Evolutionary conservation across 2,329 filamentous ascomycete genomes (phyloP).

Genomic region (Fusarium cyanostomum): DNA sequence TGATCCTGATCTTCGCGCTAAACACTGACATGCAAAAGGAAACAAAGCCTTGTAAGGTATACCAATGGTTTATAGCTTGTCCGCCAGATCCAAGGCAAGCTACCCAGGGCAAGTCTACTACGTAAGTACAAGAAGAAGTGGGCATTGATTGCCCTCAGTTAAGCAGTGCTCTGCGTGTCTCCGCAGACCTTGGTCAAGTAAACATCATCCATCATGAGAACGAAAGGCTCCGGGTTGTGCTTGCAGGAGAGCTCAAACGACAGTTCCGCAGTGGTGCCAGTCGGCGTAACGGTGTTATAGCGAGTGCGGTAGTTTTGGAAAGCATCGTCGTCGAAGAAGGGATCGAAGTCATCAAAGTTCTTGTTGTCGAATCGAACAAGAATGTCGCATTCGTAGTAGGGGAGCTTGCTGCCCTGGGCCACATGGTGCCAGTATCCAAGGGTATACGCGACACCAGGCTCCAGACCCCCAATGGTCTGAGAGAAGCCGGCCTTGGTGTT

Average conservation of each 20-base stretch:
- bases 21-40: too few relatives aligned
- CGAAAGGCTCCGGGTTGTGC: conserved; percentile 1
- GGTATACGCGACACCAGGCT: not conserved
- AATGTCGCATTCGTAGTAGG: conserved; percentile 11
- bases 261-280: not conserved
- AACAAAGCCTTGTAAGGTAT: too few relatives aligned
- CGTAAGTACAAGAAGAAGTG: too few relatives aligned
- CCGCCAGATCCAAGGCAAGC: too few relatives aligned
- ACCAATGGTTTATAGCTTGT: too few relatives aligned
- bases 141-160: too few relatives aligned
- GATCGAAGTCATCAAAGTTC: conserved; percentile 22
- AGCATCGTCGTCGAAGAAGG: conserved; percentile 6
- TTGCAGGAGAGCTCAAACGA: conserved; percentile 16
- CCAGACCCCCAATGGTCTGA: not conserved
- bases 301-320: conserved; percentile 4
- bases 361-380: conserved; percentile 5
- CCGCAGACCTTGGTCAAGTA: not conserved
- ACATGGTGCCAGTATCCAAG: conserved; percentile 12
- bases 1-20: too few relatives aligned
- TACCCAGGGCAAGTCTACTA: too few relatives aligned
- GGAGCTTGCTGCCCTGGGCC: not conserved
- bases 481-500: conserved; percentile 3
- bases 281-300: not conserved
- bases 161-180: too few relatives aligned
- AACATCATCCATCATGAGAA: conserved; percentile 19